Evolutionary conservation across 2,329 filamentous ascomycete species (phyloP).

Genomic region (Aspergillus niger): DNA sequence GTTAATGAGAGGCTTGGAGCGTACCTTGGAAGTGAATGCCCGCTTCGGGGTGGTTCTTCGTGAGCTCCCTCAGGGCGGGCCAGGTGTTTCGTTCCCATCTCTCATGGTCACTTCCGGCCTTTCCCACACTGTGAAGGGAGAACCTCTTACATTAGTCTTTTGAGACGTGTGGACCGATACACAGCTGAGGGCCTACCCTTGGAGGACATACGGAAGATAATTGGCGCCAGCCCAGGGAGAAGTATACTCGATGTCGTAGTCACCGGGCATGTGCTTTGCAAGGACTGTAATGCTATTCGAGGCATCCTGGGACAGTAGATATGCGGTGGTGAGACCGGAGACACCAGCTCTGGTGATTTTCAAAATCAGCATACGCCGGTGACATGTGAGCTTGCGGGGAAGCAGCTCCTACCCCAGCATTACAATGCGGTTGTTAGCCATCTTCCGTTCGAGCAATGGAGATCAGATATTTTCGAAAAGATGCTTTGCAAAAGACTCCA

Average conservation of each 20-base stretch:
- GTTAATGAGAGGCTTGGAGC: background rate
- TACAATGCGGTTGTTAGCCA: constrained; percentile 42
- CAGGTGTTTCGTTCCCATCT: constrained; percentile 66
- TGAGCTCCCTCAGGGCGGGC: constrained; percentile 62
- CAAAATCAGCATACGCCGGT: constrained; percentile 7
- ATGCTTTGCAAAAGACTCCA: background rate
- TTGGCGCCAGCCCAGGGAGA: constrained; percentile 90
- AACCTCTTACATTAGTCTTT: background rate
- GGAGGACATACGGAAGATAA: constrained; percentile 64
- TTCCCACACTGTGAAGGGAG: constrained; percentile 38
- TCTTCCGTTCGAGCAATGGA: constrained; percentile 13
- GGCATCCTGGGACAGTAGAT: constrained; percentile 60
- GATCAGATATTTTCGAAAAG: background rate
- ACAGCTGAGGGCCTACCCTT: background rate
- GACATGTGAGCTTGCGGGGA: background rate
- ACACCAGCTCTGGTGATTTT: constrained; percentile 59
- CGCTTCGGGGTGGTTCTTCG: constrained; percentile 69
- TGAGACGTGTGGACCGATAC: background rate
- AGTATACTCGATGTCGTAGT: constrained; percentile 88
- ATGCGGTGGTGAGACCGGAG: constrained; percentile 65
- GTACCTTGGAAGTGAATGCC: constrained; percentile 77
- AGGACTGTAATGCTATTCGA: constrained; percentile 67
- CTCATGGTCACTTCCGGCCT: constrained; percentile 39
- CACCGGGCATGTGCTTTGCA: constrained; percentile 89
- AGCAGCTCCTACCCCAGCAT: constrained; percentile 38